Base-by-base conservation (phyloP, 345 rosid genomes). In the Aquilaria malaccensis region DNA sequence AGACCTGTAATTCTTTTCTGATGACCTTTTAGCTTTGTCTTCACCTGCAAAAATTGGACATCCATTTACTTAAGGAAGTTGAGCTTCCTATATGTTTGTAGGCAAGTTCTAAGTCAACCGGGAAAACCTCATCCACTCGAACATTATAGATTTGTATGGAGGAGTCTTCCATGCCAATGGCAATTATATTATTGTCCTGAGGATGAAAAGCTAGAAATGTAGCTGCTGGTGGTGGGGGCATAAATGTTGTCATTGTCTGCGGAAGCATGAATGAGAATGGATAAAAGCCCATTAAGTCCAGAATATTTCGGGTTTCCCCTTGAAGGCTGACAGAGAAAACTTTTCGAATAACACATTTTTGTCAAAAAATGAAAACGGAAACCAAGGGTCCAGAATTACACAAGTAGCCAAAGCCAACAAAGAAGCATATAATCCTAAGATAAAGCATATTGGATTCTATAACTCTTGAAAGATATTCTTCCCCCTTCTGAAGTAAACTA, bases 1-100 rank as follows among this genome's bases (percentile, higher is more conserved):
- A 91, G 96, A 69, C 97, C 97, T 3, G 96, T 91, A 56, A 91
- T 87, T 73, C 86, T 80, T 67, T 91, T 91, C 62, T 81, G 83
- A 77, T 87, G 94, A 60, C 97, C 96, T 59, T 81, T 84, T 52
- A 91, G 63, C 77, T 85, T 91, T 4, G 79, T 77, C 76, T 77
- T 77, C 52, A 83, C 94, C 96, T 87, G 72, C 14, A n/a, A 68
- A 68, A 60, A 22, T 22, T 52, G 43, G 69, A 50, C 7, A 33
- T 14, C n/a, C 50, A 41, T 47, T 49, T 22, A 22, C 22, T 22
- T 22, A 22, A 22, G 22, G 22, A 22, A 22, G 22, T 22, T 22
- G 22, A 22, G 22, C 22, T 22, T 22, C 22, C 59, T 51, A 61
- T 10, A 46, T 22, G 15, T 60, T 53, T 46, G 58, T 33, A 71